Conservation (phyloP, 495 filamentous ascomycete species). For the Aspergillus haitiensis region DNA sequence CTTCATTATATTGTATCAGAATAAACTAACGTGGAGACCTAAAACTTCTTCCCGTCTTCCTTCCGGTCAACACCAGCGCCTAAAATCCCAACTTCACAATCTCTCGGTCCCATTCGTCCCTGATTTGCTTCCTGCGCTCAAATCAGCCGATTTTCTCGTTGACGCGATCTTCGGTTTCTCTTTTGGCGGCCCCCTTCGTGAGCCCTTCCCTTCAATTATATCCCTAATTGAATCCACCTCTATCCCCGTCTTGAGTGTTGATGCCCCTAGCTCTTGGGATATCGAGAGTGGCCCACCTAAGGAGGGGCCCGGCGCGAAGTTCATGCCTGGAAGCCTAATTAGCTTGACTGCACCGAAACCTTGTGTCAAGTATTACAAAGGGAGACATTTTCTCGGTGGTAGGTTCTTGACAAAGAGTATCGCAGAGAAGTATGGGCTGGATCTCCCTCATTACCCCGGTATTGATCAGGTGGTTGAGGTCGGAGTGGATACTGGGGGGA, state of each 20-base stretch:
- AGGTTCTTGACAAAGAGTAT: conserved; percentile 81
- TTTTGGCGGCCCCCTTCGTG: conserved; percentile 87
- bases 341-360: conserved; percentile 95
- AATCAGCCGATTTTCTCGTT: conserved; percentile 72
- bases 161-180: conserved; percentile 98
- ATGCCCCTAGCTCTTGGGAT: conserved; percentile 92
- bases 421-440: conserved; percentile 82
- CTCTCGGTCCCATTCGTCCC: conserved; percentile 82
- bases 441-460: conserved; percentile 79
- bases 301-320: conserved; percentile 74
- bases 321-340: conserved; percentile 74
- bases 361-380: conserved; percentile 77
- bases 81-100: conserved; percentile 78
- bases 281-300: conserved; percentile 81
- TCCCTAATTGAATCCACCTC: conserved; percentile 67
- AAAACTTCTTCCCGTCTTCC: background rate
- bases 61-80: conserved; percentile 51
- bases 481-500: conserved; percentile 54
- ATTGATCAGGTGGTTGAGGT: conserved; percentile 89
- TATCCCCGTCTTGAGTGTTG: conserved; percentile 81
- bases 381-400: conserved; percentile 86
- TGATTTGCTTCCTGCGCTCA: conserved; percentile 69
- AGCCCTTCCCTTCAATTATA: conserved; percentile 84
- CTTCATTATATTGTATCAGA: background rate
- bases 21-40: background rate